Conservation (phyloP, 306 rosid species). For the Alnus rubra region DNA sequence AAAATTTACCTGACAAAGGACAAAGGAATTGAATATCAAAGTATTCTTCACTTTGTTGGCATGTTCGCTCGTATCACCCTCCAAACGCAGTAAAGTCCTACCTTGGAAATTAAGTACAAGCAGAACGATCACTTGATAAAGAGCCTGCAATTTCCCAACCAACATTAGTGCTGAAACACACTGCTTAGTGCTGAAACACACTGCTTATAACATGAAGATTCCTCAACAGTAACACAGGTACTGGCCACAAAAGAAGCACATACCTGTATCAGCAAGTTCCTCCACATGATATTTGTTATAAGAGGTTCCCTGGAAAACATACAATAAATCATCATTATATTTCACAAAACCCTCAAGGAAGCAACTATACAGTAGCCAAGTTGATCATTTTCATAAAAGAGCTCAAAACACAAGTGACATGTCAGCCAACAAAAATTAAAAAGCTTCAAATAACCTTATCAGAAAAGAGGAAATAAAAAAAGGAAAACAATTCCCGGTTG, state of each 20-base stretch:
- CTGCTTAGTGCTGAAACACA: not conserved
- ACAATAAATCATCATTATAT: constrained; percentile 20
- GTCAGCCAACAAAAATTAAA: not conserved
- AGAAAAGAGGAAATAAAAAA: not conserved
- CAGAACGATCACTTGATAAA: constrained; percentile 74
- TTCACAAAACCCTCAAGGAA: constrained; percentile 22
- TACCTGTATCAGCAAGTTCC: constrained; percentile 91
- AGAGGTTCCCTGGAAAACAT: constrained; percentile 77
- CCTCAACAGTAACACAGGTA: constrained; percentile 6
- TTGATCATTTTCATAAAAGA: constrained; percentile 1
- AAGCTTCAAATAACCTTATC: not conserved
- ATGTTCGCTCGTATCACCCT: constrained; percentile 14
- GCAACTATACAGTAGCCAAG: not conserved
- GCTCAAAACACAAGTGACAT: not conserved
- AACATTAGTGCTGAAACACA: not conserved
- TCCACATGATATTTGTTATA: constrained; percentile 91
- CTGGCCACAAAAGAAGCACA: not conserved
- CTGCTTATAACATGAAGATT: constrained; percentile 10
- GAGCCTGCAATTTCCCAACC: constrained; percentile 55
- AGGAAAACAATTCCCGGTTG: not conserved
- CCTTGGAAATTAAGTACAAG: constrained; percentile 79
- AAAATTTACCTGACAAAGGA: constrained; percentile 84
- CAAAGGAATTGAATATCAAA: constrained; percentile 89
- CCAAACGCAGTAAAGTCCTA: constrained; percentile 47
- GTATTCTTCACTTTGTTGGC: constrained; percentile 77